A percentile compares a stretch with the other conserved stretches of the same genome.
These are phyloP conservation scores for Barbarea vulgaris DNA, from an alignment of 345 rosid genomes.

Conservation along the genomic window DNA sequence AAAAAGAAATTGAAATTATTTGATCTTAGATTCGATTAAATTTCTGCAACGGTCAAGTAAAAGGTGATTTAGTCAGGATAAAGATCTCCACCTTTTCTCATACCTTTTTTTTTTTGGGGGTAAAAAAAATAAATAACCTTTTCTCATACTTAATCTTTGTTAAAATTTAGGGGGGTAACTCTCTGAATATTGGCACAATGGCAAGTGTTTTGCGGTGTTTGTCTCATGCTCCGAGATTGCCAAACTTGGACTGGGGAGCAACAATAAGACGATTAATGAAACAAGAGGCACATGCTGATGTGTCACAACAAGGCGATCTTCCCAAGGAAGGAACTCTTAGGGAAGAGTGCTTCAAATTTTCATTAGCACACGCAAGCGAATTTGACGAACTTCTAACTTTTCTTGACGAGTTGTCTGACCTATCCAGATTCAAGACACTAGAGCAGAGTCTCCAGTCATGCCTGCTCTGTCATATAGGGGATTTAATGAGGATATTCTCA, in stretches of 20 bases:
- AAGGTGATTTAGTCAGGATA: slow-evolving; percentile 7
- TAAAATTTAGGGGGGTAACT: slow-evolving; percentile 49
- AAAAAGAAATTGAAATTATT: background rate
- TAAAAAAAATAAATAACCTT: too few relatives aligned
- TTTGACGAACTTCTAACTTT: slow-evolving; percentile 64
- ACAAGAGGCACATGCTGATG: slow-evolving; percentile 56
- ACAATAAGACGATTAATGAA: slow-evolving; percentile 82
- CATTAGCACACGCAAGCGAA: slow-evolving; percentile 70
- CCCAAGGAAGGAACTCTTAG: slow-evolving; percentile 52
- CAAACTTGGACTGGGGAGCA: slow-evolving; percentile 81
- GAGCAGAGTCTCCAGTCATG: slow-evolving; percentile 67
- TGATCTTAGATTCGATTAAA: background rate
- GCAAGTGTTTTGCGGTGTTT: slow-evolving; percentile 71
- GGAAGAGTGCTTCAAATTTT: slow-evolving; percentile 69
- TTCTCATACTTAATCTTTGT: slow-evolving; percentile 24
- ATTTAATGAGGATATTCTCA: slow-evolving; percentile 69
- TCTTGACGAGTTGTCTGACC: slow-evolving; percentile 77
- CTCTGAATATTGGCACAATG: slow-evolving; percentile 42
- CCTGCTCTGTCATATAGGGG: slow-evolving; percentile 63
- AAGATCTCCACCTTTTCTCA: slow-evolving; percentile 8
- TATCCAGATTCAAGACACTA: slow-evolving; percentile 74
- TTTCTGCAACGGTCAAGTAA: background rate
- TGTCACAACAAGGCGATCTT: slow-evolving; percentile 44
- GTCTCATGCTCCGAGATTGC: slow-evolving; percentile 79
- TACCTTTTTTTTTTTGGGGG: too few relatives aligned